Percentiles rank a stretch among this genome's conserved stretches.
Conservation (phyloP, 495 filamentous ascomycete genomes). For the Glarea lozoyensis region DNA sequence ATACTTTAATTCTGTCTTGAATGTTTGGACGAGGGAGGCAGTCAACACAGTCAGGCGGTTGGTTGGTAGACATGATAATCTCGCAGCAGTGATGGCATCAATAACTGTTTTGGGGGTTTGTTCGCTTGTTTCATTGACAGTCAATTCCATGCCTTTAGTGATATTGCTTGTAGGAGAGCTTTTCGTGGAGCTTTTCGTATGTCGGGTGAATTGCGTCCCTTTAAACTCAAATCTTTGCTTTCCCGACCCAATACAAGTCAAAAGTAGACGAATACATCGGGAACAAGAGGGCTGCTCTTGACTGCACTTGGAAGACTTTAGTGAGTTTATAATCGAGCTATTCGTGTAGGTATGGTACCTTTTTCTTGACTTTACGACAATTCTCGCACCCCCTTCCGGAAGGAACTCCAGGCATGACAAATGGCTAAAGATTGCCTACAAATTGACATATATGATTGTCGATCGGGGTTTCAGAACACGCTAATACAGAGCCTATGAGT, state of each 20-base stretch:
- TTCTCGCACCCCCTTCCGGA: neutral
- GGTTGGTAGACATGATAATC: neutral
- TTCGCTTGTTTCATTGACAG: too few species aligned
- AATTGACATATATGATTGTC: too few species aligned
- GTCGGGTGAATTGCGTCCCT: conserved; percentile 11
- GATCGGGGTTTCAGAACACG: too few species aligned
- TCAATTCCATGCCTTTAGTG: too few species aligned
- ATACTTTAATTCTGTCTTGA: conserved; percentile 31
- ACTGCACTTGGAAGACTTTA: neutral
- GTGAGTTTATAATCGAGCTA: conserved; percentile 17
- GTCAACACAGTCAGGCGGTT: neutral
- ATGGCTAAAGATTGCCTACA: too few species aligned
- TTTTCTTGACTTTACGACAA: conserved; percentile 1
- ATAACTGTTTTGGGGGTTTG: too few species aligned
- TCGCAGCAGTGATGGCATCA: too few species aligned
- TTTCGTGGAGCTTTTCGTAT: conserved; percentile 1
- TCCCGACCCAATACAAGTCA: conserved; percentile 38
- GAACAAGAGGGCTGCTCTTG: conserved; percentile 27
- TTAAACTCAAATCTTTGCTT: conserved; percentile 40
- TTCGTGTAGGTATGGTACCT: neutral
- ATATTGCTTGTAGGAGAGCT: neutral
- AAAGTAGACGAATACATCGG: conserved; percentile 35
- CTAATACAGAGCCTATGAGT: too few species aligned
- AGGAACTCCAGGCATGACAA: conserved; percentile 3
- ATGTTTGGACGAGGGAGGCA: neutral